Percentiles rank a stretch among this genome's conserved stretches.
These are phyloP conservation scores for Plenodomus tracheiphilus DNA, from an alignment of 2,329 filamentous ascomycete genomes.

Conservation along the genomic window DNA sequence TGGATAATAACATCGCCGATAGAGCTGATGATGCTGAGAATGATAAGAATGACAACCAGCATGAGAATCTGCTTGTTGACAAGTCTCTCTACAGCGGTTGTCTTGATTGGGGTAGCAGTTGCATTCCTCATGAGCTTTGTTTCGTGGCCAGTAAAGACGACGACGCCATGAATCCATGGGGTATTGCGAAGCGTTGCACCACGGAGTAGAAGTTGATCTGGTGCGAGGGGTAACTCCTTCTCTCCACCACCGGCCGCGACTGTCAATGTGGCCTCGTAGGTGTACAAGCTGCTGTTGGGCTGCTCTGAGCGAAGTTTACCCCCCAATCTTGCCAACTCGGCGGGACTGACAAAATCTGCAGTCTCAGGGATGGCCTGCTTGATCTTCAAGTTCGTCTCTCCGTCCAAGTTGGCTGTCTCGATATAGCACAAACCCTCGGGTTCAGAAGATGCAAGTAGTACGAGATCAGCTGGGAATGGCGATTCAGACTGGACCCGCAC, in stretches of 20 bases:
- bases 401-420: constrained; percentile 95
- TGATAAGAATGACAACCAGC: constrained; percentile 80
- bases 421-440: constrained; percentile 98
- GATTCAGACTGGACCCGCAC: constrained; percentile 92
- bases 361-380: constrained; percentile 97
- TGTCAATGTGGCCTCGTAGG: constrained; percentile 93
- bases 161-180: constrained; percentile 93
- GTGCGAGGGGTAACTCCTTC: constrained; percentile 85
- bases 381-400: constrained; percentile 98
- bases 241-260: constrained; percentile 89
- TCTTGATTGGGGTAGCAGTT: constrained; percentile 95
- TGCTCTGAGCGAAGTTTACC: constrained; percentile 92
- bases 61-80: constrained; percentile 93
- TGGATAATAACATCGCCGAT: constrained; percentile 86
- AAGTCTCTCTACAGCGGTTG: constrained; percentile 91
- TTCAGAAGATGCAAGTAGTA: constrained; percentile 90
- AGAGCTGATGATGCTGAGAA: constrained; percentile 85
- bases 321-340: constrained; percentile 81
- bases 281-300: constrained; percentile 97
- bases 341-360: constrained; percentile 79
- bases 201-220: constrained; percentile 89
- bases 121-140: constrained; percentile 99
- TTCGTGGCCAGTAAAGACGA: constrained; percentile 97
- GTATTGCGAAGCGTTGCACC: constrained; percentile 95
- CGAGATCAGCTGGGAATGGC: constrained; percentile 90